A percentile compares a stretch with the other conserved stretches of the same genome.
phyloP scores from a whole-genome alignment of 768 basidiomycete genomes.

The Coprinopsis marcescibilis region DNA sequence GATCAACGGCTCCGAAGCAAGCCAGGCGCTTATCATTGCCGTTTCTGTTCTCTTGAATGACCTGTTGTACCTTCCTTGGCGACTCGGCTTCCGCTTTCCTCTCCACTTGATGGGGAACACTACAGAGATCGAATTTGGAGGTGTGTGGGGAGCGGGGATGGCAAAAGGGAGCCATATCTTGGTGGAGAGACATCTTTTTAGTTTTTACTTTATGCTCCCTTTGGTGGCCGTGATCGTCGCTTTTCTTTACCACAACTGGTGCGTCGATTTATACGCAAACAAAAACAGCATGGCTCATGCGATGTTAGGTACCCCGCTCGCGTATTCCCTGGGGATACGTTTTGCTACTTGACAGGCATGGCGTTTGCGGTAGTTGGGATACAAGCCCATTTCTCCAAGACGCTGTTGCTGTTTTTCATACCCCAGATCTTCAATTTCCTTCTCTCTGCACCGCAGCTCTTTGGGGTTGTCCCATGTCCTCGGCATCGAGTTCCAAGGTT shows the following conservation, averaged over 20 bases:
- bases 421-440: slow-evolving; percentile 98
- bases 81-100: slow-evolving; percentile 66
- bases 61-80: slow-evolving; percentile 89
- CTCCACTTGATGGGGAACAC: slow-evolving; percentile 62
- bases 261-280: slow-evolving; percentile 20
- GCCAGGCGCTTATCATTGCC: slow-evolving; percentile 89
- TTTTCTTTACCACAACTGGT: slow-evolving; percentile 97
- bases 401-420: slow-evolving; percentile 91
- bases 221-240: slow-evolving; percentile 85
- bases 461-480: slow-evolving; percentile 90
- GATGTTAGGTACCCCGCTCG: slow-evolving; percentile 85
- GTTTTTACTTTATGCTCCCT: slow-evolving; percentile 95
- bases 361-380: slow-evolving; percentile 97
- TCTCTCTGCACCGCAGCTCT: slow-evolving; percentile 90
- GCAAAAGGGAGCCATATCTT: slow-evolving; percentile 80
- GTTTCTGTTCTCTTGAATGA: slow-evolving; percentile 90
- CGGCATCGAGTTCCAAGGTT: slow-evolving; percentile 90
- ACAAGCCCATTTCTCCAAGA: slow-evolving; percentile 96
- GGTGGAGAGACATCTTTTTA: slow-evolving; percentile 91
- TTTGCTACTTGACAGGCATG: slow-evolving; percentile 98
- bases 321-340: slow-evolving; percentile 92
- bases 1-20: slow-evolving; percentile 93
- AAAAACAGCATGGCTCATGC: slow-evolving; percentile 6
- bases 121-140: slow-evolving; percentile 67
- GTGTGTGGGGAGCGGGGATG: slow-evolving; percentile 80